Evolutionary conservation across 2,329 filamentous ascomycete species (phyloP).

Genomic region (Talaromyces sp.): DNA sequence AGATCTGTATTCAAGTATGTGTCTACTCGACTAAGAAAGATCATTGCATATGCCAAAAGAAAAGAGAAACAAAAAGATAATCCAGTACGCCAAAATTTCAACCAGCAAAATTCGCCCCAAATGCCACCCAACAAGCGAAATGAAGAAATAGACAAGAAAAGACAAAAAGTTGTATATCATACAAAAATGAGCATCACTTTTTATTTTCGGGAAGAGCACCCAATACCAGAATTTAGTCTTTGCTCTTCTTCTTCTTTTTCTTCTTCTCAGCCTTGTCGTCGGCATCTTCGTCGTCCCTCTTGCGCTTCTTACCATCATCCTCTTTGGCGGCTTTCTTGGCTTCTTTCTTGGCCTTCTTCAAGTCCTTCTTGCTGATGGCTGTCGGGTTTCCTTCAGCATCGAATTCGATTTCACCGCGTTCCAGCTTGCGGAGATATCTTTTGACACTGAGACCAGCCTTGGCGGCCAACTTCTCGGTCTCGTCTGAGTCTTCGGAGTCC

Average conservation of each 20-base stretch:
- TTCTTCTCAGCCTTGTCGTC: conserved; percentile 52
- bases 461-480: conserved; percentile 59
- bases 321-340: conserved; percentile 53
- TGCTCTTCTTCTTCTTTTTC: conserved; percentile 57
- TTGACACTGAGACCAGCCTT: conserved; percentile 66
- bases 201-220: conserved; percentile 13
- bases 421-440: conserved; percentile 76
- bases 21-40: neutral
- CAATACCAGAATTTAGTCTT: conserved; percentile 37
- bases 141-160: conserved; percentile 29
- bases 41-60: conserved; percentile 15
- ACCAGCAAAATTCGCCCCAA: conserved; percentile 25
- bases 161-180: conserved; percentile 41
- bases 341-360: conserved; percentile 69
- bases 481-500: conserved; percentile 30
- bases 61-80: conserved; percentile 9
- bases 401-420: conserved; percentile 69
- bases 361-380: conserved; percentile 70
- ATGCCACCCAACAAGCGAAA: conserved; percentile 33
- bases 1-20: conserved; percentile 4
- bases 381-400: conserved; percentile 62
- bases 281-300: conserved; percentile 57
- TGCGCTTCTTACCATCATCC: conserved; percentile 65
- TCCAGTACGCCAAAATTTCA: conserved; percentile 15
- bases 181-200: conserved; percentile 33